A percentile compares a stretch with the other conserved stretches of the same genome.
Evolutionary conservation across 2,329 filamentous ascomycete genomes (phyloP).

Genomic region (Venturia aucupariae): DNA sequence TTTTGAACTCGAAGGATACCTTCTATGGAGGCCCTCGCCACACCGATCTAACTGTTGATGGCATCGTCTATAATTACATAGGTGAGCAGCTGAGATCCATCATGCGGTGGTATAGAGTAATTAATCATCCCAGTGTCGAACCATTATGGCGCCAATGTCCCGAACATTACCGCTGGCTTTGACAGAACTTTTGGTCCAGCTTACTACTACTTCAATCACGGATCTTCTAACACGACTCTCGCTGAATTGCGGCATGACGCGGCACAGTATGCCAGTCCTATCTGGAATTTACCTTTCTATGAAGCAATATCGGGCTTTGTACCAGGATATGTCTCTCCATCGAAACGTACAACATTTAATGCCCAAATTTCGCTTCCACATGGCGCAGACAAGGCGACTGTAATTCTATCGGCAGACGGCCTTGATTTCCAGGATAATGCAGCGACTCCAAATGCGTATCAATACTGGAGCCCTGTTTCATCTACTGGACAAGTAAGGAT

Average conservation of each 20-base stretch:
- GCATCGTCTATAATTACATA: conserved; percentile 58
- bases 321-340: conserved; percentile 48
- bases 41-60: conserved; percentile 54
- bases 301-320: conserved; percentile 51
- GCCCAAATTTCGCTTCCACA: conserved; percentile 43
- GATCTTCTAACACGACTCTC: conserved; percentile 37
- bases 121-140: conserved; percentile 34
- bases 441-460: conserved; percentile 43
- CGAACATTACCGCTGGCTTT: conserved; percentile 56
- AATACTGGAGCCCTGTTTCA: conserved; percentile 53
- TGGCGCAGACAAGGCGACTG: conserved; percentile 43
- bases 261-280: conserved; percentile 38
- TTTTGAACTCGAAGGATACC: conserved; percentile 30
- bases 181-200: conserved; percentile 57
- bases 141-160: conserved; percentile 53
- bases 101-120: background rate
- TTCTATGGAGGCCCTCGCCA: conserved; percentile 54
- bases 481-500: conserved; percentile 42
- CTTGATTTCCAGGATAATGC: conserved; percentile 53
- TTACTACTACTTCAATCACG: conserved; percentile 55
- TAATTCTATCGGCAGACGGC: conserved; percentile 44
- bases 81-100: conserved; percentile 8
- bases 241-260: conserved; percentile 46
- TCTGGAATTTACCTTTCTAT: conserved; percentile 53
- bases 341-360: conserved; percentile 41